Conservation (phyloP, 2,329 filamentous ascomycete genomes). For the Alternaria brassicicola region DNA sequence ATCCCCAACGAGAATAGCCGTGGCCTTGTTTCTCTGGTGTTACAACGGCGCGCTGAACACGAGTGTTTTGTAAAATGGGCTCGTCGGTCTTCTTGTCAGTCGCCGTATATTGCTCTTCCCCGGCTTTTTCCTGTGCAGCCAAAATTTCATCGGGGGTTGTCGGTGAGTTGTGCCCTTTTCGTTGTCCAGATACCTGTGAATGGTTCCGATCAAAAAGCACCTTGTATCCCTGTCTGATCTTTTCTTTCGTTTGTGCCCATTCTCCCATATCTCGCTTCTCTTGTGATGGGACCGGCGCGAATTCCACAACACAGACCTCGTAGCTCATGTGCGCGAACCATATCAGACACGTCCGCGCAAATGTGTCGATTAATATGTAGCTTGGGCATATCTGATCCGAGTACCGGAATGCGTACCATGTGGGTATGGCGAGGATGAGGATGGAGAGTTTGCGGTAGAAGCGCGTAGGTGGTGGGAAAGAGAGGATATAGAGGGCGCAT, state of each 20-base stretch:
- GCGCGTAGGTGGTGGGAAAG: conserved; percentile 17
- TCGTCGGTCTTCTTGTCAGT: conserved; percentile 11
- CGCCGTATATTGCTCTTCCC: background rate
- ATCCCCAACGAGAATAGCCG: conserved; percentile 4
- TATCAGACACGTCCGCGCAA: conserved; percentile 26
- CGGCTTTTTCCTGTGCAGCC: background rate
- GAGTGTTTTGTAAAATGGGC: background rate
- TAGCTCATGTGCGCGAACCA: conserved; percentile 27
- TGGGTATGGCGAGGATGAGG: conserved; percentile 12
- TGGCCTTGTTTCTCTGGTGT: background rate
- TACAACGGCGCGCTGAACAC: background rate
- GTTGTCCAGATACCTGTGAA: background rate
- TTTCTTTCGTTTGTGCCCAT: conserved; percentile 1
- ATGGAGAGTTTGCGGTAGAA: conserved; percentile 16
- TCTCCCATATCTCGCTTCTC: background rate
- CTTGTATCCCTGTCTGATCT: conserved; percentile 14
- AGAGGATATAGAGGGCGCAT: conserved; percentile 22
- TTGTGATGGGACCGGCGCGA: background rate
- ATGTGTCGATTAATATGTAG: conserved; percentile 17
- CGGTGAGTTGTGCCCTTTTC: background rate
- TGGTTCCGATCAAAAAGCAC: conserved; percentile 18
- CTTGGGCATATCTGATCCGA: conserved; percentile 7
- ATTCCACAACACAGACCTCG: conserved; percentile 15
- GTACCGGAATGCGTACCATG: conserved; percentile 18
- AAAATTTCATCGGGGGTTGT: background rate